phyloP scores from a whole-genome alignment of 495 filamentous ascomycete species.

The Aspergillus mulundensis region DNA sequence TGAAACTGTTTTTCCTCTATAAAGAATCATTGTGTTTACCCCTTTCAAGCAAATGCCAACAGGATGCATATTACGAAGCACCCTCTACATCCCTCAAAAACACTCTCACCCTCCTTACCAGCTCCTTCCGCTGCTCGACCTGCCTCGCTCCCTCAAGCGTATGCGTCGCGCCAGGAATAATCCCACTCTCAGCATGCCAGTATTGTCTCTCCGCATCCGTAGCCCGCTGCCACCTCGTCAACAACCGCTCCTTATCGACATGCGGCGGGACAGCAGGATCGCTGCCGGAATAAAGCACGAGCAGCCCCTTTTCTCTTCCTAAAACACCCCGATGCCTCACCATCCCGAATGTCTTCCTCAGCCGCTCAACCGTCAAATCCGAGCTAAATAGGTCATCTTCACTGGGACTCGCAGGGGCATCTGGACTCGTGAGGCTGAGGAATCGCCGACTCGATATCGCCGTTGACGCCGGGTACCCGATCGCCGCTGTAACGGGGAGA shows the following conservation, averaged over 20 bases:
- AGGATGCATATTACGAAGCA: not conserved
- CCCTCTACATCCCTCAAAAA: not conserved
- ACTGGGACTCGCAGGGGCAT: slow-evolving; percentile 47
- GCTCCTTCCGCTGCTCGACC: slow-evolving; percentile 35
- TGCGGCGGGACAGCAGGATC: slow-evolving; percentile 66
- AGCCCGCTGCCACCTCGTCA: slow-evolving; percentile 64
- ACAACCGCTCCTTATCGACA: slow-evolving; percentile 59
- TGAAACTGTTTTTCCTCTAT: too few relatives aligned
- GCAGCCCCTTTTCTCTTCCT: slow-evolving; percentile 27
- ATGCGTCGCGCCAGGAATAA: slow-evolving; percentile 45
- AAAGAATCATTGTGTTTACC: too few relatives aligned
- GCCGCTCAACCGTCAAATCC: slow-evolving; percentile 57
- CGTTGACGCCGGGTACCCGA: slow-evolving; percentile 1
- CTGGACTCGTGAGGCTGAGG: slow-evolving; percentile 56
- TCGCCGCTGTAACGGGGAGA: not conserved
- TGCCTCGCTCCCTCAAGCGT: slow-evolving; percentile 45
- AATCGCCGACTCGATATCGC: slow-evolving; percentile 5
- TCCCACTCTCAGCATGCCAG: slow-evolving; percentile 39
- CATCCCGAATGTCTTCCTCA: slow-evolving; percentile 60
- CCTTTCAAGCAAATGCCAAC: too few relatives aligned
- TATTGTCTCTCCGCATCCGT: slow-evolving; percentile 19
- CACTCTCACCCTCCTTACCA: slow-evolving; percentile 31
- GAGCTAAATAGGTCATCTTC: slow-evolving; percentile 88
- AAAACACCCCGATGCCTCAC: slow-evolving; percentile 50
- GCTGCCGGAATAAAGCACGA: slow-evolving; percentile 58